These are phyloP conservation scores for Pythium aristosporum DNA, from an alignment of 352 stramenopile species.

Conservation along the genomic window DNA sequence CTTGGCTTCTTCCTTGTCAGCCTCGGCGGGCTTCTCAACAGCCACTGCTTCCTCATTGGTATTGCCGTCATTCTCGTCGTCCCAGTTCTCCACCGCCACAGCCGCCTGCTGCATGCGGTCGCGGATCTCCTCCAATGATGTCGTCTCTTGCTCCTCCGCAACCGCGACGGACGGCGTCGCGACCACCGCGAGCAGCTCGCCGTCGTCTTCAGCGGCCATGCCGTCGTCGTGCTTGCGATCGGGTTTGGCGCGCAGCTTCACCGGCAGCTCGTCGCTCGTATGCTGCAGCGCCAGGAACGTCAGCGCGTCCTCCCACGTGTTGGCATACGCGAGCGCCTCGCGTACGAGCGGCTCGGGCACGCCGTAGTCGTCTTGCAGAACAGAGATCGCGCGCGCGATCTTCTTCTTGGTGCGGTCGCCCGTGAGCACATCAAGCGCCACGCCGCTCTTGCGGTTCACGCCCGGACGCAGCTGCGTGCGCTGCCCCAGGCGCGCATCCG, in stretches of 20 bases:
- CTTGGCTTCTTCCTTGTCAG: constrained; percentile 8
- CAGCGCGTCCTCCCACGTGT: constrained; percentile 68
- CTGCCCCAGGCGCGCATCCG: constrained; percentile 26
- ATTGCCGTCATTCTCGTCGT: constrained; percentile 25
- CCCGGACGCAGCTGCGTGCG: constrained; percentile 49
- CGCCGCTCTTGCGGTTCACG: constrained; percentile 28
- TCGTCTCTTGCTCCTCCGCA: background rate
- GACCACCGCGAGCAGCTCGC: constrained; percentile 39
- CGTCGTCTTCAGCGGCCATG: constrained; percentile 13
- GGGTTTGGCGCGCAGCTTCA: constrained; percentile 37
- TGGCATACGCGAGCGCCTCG: constrained; percentile 57
- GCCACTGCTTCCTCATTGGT: background rate
- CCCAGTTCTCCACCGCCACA: constrained; percentile 24
- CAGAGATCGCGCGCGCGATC: constrained; percentile 42
- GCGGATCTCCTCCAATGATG: constrained; percentile 9
- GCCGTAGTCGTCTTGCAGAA: constrained; percentile 54
- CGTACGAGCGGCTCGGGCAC: constrained; percentile 28
- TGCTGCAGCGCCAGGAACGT: constrained; percentile 59
- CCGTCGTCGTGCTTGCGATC: background rate
- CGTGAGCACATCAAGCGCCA: constrained; percentile 40
- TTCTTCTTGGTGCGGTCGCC: constrained; percentile 55
- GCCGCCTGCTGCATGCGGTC: background rate
- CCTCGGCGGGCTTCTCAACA: background rate
- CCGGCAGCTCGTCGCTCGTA: constrained; percentile 54
- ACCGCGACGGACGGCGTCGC: background rate